Evolutionary conservation across 2,329 filamentous ascomycete species (phyloP), one percentile per base, ranked within the genome.

Genomic region (Beauveria australis): DNA sequence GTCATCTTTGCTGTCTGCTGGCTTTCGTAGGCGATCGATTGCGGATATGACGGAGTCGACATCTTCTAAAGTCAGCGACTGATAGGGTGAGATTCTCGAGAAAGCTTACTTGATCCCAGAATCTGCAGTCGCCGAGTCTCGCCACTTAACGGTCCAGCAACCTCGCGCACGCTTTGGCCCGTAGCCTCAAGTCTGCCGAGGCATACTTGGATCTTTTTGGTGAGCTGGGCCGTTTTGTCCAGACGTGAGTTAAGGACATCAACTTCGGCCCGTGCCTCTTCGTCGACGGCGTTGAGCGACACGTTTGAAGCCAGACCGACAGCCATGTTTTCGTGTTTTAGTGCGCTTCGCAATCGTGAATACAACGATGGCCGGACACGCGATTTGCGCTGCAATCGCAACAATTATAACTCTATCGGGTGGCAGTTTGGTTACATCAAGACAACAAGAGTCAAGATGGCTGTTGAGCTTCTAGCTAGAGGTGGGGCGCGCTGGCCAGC

Each of bases 151-250:
- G 94, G 94, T 0, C 91, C 91, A 60, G 95, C 92, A 12, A 95
- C 92, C 70, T 96, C 91, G 69, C 91, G 88, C 22, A 97, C 92
- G 63, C 89, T 92, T 75, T 92, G 91, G 19, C 93, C 94, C 58
- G 91, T 95, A 43, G 88, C 85, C 68, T 97, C 92, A 40, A 99
- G 80, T 60, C 92, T 84, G 43, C 86, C 84, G 66, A 97, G 81
- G 56, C 91, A 96, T 30, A 89, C 88, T 74, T 96, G 89, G 60
- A 99, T 97, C 79, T 96, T 96, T 78, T 94, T 96, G 37, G 92
- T 96, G 72, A 97, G 82, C 70, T 91, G 86, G 63, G 92, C 89
- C 67, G 95, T 95, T 81, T 96, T 97, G 68, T 95, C 91, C 64
- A 97, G 85, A 44, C 86, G 80, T 59, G 85, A 88, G 67, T 87